Conservation (phyloP, 257 asterid species). For the Petrea volubilis region DNA sequence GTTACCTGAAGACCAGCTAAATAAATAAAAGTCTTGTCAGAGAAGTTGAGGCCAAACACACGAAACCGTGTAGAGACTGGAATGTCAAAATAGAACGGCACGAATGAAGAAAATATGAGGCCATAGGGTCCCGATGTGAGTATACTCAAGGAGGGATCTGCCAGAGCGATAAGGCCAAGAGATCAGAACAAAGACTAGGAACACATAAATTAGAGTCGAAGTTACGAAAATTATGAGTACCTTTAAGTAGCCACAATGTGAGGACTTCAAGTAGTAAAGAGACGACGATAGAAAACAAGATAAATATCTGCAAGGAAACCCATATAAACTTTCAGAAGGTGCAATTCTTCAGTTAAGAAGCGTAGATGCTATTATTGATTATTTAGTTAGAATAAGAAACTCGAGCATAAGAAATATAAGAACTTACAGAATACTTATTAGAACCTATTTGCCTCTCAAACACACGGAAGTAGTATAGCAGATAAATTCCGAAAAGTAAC, state of each 20-base stretch:
- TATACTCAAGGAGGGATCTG: conserved; percentile 77
- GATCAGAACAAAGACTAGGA: conserved; percentile 21
- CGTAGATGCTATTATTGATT: too few relatives aligned
- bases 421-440: conserved; percentile 91
- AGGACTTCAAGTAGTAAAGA: conserved; percentile 70
- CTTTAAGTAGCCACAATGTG: conserved; percentile 66
- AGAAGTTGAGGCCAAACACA: conserved; percentile 70
- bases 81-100: conserved; percentile 93
- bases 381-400: conserved; percentile 19
- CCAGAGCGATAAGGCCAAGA: conserved; percentile 33
- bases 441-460: conserved; percentile 99
- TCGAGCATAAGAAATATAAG: conserved; percentile 19
- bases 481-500: conserved; percentile 82
- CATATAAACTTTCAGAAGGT: not conserved
- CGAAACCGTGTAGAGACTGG: conserved; percentile 93
- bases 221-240: conserved; percentile 35
- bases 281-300: conserved; percentile 63
- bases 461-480: conserved; percentile 94
- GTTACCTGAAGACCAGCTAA: conserved; percentile 98
- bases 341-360: not conserved
- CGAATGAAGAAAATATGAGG: conserved; percentile 79
- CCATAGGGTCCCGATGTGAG: conserved; percentile 96
- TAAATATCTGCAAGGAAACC: conserved; percentile 65
- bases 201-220: not conserved
- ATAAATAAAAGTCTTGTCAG: conserved; percentile 95